phyloP scores from a whole-genome alignment of 306 rosid genomes.

The Corylus americana region DNA sequence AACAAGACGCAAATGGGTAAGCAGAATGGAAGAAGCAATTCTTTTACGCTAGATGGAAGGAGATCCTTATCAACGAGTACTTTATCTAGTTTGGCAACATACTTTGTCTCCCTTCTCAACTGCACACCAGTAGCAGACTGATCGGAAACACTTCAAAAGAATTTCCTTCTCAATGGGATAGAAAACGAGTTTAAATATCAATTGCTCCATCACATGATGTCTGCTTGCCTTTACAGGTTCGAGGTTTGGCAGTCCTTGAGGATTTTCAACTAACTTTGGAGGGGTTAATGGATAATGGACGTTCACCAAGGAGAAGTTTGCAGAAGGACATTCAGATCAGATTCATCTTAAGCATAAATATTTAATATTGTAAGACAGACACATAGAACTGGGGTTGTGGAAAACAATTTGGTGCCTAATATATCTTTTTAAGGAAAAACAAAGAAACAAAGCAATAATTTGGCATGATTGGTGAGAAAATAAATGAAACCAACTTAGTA shows the following conservation, averaged over 20 bases:
- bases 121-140: background rate
- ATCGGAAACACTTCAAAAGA: background rate
- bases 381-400: too few relatives aligned
- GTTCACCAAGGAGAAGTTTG: background rate
- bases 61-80: background rate
- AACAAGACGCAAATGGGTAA: background rate
- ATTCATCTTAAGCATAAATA: too few relatives aligned
- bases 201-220: background rate
- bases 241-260: background rate
- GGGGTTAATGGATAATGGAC: background rate
- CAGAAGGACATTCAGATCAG: too few relatives aligned
- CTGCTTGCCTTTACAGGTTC: background rate
- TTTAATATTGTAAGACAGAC: too few relatives aligned
- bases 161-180: background rate
- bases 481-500: background rate
- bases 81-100: background rate
- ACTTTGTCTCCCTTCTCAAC: background rate
- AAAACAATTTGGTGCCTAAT: too few relatives aligned
- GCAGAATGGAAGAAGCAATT: background rate
- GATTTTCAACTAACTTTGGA: background rate
- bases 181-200: background rate
- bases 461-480: too few relatives aligned
- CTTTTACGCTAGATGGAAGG: background rate
- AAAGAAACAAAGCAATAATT: too few relatives aligned
- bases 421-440: background rate